A percentile compares a stretch with the other conserved stretches of the same genome.
These are phyloP conservation scores for Candida xiaguanensis DNA, from an alignment of 805 yeast species.

Conservation along the genomic window DNA sequence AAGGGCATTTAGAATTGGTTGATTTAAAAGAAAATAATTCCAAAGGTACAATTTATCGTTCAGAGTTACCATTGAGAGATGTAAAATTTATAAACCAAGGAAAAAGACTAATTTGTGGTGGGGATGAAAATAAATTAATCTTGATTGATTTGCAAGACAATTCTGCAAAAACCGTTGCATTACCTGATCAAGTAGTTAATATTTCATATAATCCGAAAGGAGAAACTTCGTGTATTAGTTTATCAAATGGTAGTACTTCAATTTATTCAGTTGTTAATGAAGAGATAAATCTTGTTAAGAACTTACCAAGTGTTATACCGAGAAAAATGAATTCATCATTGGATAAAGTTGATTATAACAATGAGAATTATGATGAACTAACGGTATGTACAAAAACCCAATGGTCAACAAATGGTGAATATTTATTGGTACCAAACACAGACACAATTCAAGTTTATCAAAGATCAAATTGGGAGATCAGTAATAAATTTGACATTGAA, in stretches of 20 bases:
- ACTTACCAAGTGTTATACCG: constrained; percentile 40
- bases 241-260: constrained; percentile 56
- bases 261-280: constrained; percentile 56
- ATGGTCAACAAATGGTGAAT: constrained; percentile 71
- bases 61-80: constrained; percentile 48
- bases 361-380: constrained; percentile 43
- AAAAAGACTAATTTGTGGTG: constrained; percentile 55
- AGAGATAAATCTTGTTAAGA: constrained; percentile 35
- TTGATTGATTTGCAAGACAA: constrained; percentile 30
- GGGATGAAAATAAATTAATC: constrained; percentile 59
- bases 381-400: constrained; percentile 48
- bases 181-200: constrained; percentile 54
- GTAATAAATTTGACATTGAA: constrained; percentile 3
- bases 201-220: constrained; percentile 54
- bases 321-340: constrained; percentile 29
- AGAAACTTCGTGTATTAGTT: constrained; percentile 54
- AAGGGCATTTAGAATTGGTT: constrained; percentile 43
- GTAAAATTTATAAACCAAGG: constrained; percentile 60
- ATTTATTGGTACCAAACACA: constrained; percentile 57
- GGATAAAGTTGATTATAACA: constrained; percentile 33
- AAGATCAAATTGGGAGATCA: constrained; percentile 31
- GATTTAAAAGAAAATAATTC: constrained; percentile 26
- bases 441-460: constrained; percentile 44
- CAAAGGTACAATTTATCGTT: constrained; percentile 39
- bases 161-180: constrained; percentile 25